Evolutionary conservation across 257 asterid species (phyloP), one percentile per base, ranked within the genome.

Genomic region (Capsicum baccatum): DNA sequence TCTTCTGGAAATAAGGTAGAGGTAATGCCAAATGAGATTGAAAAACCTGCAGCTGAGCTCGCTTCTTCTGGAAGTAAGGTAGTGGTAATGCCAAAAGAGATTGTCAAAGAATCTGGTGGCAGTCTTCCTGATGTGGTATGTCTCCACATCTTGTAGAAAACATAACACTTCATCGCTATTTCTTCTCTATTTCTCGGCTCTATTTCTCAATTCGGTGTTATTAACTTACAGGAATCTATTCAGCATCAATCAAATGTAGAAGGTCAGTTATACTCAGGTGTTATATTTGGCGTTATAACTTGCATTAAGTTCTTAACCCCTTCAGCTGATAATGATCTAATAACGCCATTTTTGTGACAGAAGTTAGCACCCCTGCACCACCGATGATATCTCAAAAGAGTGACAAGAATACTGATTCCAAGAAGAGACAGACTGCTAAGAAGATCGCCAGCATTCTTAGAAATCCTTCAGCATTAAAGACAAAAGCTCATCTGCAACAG

Each of bases 351-450:
- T 33, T 69, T 42, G 57, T 73, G 84, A 15, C 88, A 50, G 96
- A 87, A 62, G 85, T 88, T 85, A 90, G 94, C 86, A 94, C 98
- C 21, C 98, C 99, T 55, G 94, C 89, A 74, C 93, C 93, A 7
- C 84, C 60, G 56, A 88, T 60, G 9, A 79, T 68, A 66, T 48
- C 69, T 21, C 69, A 42, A 79, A 79, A 47, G 55, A 59, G 79
- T n/a, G 48, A 79, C 56, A 67, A 69, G 79, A 89, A 74, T 60
- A 88, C 70, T 56, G 89, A 87, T 16, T 87, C 90, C 68, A 90
- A 87, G 88, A 96, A 85, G 91, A 82, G 26, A 60, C 97, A 86
- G 86, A 89, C 97, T 5, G 94, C 95, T 48, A 92, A 86, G 84
- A 94, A 90, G 85, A 90, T 92, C 42, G 94, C 97, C 35, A 92